Percentiles rank a stretch among this genome's conserved stretches.
Conservation (phyloP, 306 rosid species). For the Gynostemma pentaphyllum region DNA sequence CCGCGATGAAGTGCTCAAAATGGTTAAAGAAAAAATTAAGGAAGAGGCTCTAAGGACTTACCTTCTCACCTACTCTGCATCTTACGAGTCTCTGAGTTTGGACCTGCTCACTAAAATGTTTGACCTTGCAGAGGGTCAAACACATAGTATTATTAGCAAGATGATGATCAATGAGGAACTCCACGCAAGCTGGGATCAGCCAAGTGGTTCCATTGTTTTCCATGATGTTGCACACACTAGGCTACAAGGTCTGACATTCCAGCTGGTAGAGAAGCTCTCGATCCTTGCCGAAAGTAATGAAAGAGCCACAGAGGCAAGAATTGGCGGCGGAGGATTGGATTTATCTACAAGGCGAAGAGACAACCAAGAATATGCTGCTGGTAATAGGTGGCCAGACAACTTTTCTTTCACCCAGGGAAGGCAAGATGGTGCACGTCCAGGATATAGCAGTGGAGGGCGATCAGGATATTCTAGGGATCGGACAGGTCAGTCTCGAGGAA, state of each 20-base stretch:
- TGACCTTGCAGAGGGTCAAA: slow-evolving; percentile 48
- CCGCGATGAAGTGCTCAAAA: slow-evolving; percentile 45
- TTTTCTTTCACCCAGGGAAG: slow-evolving; percentile 28
- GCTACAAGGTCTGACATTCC: slow-evolving; percentile 73
- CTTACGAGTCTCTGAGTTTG: slow-evolving; percentile 63
- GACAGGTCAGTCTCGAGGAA: slow-evolving; percentile 27
- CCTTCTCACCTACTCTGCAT: slow-evolving; percentile 72
- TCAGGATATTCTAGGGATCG: slow-evolving; percentile 45
- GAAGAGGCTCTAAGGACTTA: slow-evolving; percentile 92
- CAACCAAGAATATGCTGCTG: slow-evolving; percentile 60
- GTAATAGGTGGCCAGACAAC: slow-evolving; percentile 80
- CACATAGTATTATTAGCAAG: slow-evolving; percentile 66
- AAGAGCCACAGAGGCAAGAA: slow-evolving; percentile 70
- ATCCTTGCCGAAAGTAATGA: slow-evolving; percentile 83
- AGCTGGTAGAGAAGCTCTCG: slow-evolving; percentile 67
- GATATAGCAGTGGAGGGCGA: slow-evolving; percentile 45
- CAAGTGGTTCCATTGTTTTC: slow-evolving; percentile 29
- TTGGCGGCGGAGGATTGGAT: slow-evolving; percentile 83
- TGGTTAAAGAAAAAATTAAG: slow-evolving; percentile 74
- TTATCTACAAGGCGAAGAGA: slow-evolving; percentile 74
- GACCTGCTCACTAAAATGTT: slow-evolving; percentile 66
- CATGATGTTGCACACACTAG: slow-evolving; percentile 44
- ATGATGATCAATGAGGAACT: slow-evolving; percentile 97
- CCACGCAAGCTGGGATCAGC: slow-evolving; percentile 47
- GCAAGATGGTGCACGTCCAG: slow-evolving; percentile 59